A percentile compares a stretch with the other conserved stretches of the same genome.
These are phyloP conservation scores for Pouteria campechiana DNA, from an alignment of 179 eudicot genomes.

Conservation along the genomic window DNA sequence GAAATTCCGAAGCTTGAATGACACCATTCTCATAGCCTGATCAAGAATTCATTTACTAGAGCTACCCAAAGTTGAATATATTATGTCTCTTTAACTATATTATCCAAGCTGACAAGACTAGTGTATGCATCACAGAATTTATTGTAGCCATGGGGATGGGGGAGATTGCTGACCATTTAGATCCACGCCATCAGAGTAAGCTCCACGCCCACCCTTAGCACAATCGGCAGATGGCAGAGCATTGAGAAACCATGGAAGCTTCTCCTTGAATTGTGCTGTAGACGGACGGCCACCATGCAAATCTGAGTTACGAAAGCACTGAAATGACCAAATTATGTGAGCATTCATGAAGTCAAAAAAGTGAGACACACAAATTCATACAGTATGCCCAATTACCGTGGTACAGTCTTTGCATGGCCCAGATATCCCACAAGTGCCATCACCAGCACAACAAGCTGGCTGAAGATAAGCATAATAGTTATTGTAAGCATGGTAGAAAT, in stretches of 20 bases:
- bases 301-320: constrained; percentile 94
- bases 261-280: constrained; percentile 75
- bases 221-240: constrained; percentile 92
- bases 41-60: too few species aligned
- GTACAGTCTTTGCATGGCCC: constrained; percentile 90
- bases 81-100: too few species aligned
- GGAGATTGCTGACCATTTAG: constrained; percentile 36
- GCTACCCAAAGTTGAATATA: too few species aligned
- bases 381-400: constrained; percentile 46
- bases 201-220: constrained; percentile 99
- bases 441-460: constrained; percentile 85
- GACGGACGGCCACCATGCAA: constrained; percentile 75
- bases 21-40: constrained; percentile 73
- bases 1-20: constrained; percentile 84
- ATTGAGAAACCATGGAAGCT: constrained; percentile 94
- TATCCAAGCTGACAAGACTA: too few species aligned
- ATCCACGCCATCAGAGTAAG: constrained; percentile 78
- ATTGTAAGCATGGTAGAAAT: too few species aligned
- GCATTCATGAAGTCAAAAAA: neutral
- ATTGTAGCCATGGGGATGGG: neutral
- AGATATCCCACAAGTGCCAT: constrained; percentile 50
- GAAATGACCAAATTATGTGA: constrained; percentile 20
- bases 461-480: constrained; percentile 21
- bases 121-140: too few species aligned
- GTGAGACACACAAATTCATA: neutral